A percentile compares a stretch with the other conserved stretches of the same genome.
Evolutionary conservation across 2,329 filamentous ascomycete genomes (phyloP).

Genomic region (Aspergillus sp.): DNA sequence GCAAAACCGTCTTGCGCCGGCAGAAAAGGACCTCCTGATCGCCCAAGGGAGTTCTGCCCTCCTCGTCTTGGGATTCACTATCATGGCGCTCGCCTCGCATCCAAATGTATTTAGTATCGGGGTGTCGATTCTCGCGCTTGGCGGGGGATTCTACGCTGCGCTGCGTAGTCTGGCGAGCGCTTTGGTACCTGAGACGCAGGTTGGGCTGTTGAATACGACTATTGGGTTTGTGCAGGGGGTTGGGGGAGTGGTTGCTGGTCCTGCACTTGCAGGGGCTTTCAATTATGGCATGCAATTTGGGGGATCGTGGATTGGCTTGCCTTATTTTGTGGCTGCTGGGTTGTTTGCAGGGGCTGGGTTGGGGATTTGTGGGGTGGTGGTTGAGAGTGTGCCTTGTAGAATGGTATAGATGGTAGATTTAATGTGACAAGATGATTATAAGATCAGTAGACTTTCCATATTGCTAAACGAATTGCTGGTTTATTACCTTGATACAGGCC

Average conservation of each 20-base stretch:
- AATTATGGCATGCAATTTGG: not conserved
- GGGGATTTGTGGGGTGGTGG: no score
- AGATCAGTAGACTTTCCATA: no score
- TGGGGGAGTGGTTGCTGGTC: not conserved
- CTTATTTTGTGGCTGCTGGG: not conserved
- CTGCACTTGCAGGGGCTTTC: not conserved
- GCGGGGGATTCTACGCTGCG: not conserved
- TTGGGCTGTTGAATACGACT: not conserved
- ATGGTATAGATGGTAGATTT: no score
- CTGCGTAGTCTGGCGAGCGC: not conserved
- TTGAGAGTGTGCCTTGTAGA: no score
- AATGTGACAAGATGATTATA: no score
- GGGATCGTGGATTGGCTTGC: not conserved
- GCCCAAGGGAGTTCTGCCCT: not conserved
- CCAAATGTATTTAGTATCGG: not conserved
- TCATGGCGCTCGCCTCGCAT: not conserved
- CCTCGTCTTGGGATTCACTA: not conserved
- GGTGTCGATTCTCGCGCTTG: not conserved
- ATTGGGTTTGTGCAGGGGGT: not conserved
- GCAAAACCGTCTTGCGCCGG: not conserved
- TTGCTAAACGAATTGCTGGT: no score
- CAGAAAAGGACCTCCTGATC: not conserved
- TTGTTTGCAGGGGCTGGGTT: not conserved
- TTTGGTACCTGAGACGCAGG: not conserved
- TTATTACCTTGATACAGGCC: no score